A percentile compares a stretch with the other conserved stretches of the same genome.
phyloP scores from a whole-genome alignment of 2,329 filamentous ascomycete genomes.

The Trematosphaeria pertusa region DNA sequence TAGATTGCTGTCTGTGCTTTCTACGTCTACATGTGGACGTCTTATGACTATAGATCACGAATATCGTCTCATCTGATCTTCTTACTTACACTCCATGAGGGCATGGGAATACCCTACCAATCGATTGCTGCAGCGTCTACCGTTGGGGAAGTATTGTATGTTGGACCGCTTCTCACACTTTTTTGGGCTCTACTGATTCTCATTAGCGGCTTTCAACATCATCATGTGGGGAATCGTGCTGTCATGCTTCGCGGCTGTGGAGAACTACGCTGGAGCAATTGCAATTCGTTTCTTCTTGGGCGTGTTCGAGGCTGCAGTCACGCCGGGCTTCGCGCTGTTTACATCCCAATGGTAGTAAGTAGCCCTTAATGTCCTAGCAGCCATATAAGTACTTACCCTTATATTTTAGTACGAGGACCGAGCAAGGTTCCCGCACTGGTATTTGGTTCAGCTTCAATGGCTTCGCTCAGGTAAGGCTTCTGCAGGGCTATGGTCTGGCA shows the following conservation, averaged over 20 bases:
- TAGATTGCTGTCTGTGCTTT: too few species aligned
- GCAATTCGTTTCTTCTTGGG: constrained; percentile 73
- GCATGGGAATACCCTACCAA: constrained; percentile 72
- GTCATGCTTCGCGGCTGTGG: constrained; percentile 67
- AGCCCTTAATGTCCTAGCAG: too few species aligned
- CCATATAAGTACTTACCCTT: too few species aligned
- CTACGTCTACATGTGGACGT: too few species aligned
- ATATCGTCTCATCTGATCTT: too few species aligned
- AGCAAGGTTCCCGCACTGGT: constrained; percentile 68
- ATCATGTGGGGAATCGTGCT: constrained; percentile 69
- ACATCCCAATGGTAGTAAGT: constrained; percentile 79
- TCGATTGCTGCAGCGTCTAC: constrained; percentile 68
- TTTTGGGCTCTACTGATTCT: constrained; percentile 9
- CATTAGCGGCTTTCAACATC: constrained; percentile 63
- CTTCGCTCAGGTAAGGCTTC: constrained; percentile 54
- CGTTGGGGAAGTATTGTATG: constrained; percentile 68
- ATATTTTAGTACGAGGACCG: constrained; percentile 70
- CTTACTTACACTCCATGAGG: too few species aligned
- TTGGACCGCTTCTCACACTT: neutral
- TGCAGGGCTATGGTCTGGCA: neutral
- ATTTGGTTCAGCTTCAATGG: constrained; percentile 76
- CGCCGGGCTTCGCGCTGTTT: constrained; percentile 71
- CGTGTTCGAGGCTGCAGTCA: constrained; percentile 72
- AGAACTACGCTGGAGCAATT: constrained; percentile 67
- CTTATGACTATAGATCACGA: too few species aligned